phyloP scores from a whole-genome alignment of 2,329 filamentous ascomycete species.

The Bipolaris oryzae region DNA sequence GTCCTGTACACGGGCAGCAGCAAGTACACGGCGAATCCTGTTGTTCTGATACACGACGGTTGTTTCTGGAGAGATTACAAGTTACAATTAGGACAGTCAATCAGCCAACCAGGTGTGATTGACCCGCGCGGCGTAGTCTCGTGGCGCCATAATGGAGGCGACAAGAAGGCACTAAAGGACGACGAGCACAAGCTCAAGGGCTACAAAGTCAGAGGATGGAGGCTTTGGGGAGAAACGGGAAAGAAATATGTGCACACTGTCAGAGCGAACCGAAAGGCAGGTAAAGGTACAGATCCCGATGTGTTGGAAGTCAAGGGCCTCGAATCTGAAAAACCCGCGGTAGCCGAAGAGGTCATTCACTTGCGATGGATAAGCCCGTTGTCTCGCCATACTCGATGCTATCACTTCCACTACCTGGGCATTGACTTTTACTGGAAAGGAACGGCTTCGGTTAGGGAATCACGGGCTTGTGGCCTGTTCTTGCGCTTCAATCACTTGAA shows the following conservation, averaged over 20 bases:
- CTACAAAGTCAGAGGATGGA: conserved; percentile 39
- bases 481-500: conserved; percentile 42
- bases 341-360: conserved; percentile 33
- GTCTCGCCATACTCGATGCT: conserved; percentile 33
- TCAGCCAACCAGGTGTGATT: conserved; percentile 29
- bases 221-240: conserved; percentile 42
- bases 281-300: conserved; percentile 23
- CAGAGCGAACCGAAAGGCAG: conserved; percentile 22
- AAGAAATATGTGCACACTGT: conserved; percentile 34
- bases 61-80: conserved; percentile 40
- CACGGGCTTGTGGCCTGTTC: conserved; percentile 27
- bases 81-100: conserved; percentile 34
- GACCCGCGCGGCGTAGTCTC: conserved; percentile 40
- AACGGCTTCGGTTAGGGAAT: conserved; percentile 36
- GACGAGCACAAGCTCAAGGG: conserved; percentile 29
- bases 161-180: conserved; percentile 14
- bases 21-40: conserved; percentile 19
- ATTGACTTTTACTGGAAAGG: conserved; percentile 47
- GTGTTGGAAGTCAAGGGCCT: not conserved
- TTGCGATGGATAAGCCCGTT: conserved; percentile 36
- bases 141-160: conserved; percentile 28
- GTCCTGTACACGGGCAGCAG: conserved; percentile 32
- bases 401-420: conserved; percentile 34
- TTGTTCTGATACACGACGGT: conserved; percentile 33
- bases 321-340: not conserved